phyloP scores from a whole-genome alignment of 805 yeast genomes.

The Wickerhamomyces rabaulensis region DNA sequence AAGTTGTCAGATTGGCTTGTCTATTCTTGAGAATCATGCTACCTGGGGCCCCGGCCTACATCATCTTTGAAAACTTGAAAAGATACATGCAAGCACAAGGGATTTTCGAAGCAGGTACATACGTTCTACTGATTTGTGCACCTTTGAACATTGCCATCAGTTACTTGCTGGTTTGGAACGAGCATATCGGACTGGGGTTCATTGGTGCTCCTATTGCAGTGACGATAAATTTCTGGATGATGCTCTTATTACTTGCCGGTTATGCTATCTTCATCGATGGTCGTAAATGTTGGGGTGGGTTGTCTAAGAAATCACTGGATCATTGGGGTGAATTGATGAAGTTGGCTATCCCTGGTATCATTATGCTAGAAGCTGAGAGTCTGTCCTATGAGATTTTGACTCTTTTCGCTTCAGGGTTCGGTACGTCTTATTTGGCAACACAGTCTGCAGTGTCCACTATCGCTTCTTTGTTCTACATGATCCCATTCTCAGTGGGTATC shows the following conservation, averaged over 20 bases:
- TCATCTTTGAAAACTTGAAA: constrained; percentile 78
- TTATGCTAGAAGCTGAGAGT: constrained; percentile 74
- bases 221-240: constrained; percentile 66
- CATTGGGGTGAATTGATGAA: constrained; percentile 48
- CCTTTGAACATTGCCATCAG: constrained; percentile 67
- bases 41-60: constrained; percentile 73
- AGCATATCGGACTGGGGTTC: constrained; percentile 61
- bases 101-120: constrained; percentile 77
- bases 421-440: constrained; percentile 64
- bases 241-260: constrained; percentile 30
- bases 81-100: constrained; percentile 83
- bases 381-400: constrained; percentile 70
- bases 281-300: constrained; percentile 59
- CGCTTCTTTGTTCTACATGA: constrained; percentile 59
- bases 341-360: constrained; percentile 65
- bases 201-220: constrained; percentile 81
- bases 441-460: constrained; percentile 68
- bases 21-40: constrained; percentile 42
- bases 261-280: constrained; percentile 38
- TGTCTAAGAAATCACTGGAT: constrained; percentile 33
- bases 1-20: constrained; percentile 52
- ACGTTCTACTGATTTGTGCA: constrained; percentile 57
- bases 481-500: constrained; percentile 68
- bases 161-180: constrained; percentile 69
- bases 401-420: constrained; percentile 62